phyloP scores from a whole-genome alignment of 345 rosid genomes.

The Salix suchowensis region DNA sequence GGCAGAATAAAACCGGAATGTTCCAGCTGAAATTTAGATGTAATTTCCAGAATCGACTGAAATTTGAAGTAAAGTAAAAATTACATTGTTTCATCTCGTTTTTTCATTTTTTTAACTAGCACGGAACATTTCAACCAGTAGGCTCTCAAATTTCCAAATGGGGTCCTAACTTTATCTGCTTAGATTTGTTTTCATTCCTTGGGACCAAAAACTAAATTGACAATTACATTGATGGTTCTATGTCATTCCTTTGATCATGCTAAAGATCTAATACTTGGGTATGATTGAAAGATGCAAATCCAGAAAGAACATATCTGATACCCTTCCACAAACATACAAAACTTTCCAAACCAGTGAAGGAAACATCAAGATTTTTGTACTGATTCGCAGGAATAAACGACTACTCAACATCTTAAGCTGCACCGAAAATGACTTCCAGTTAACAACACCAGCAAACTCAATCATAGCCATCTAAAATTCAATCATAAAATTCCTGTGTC shows the following conservation, averaged over 20 bases:
- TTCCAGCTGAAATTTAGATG: rapidly evolving
- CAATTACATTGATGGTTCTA: background rate
- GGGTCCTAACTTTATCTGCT: background rate
- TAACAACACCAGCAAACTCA: background rate
- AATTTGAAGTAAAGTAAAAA: too few relatives aligned
- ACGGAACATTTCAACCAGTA: background rate
- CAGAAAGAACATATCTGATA: too few relatives aligned
- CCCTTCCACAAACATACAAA: background rate
- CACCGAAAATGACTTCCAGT: background rate
- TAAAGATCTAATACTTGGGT: background rate
- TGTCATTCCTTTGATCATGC: background rate
- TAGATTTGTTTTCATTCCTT: background rate
- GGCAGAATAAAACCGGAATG: too few relatives aligned
- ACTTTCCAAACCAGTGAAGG: background rate
- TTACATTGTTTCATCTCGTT: too few relatives aligned
- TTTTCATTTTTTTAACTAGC: too few relatives aligned
- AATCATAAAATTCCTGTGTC: background rate
- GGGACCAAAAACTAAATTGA: background rate
- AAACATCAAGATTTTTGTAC: background rate
- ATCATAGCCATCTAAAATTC: too few relatives aligned
- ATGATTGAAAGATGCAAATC: too few relatives aligned
- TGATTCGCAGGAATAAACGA: background rate
- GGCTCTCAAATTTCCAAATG: background rate
- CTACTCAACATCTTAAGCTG: background rate
- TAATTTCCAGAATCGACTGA: rapidly evolving